phyloP scores from a whole-genome alignment of 2,329 filamentous ascomycete species.

The Neodidymelliopsis sp. region DNA sequence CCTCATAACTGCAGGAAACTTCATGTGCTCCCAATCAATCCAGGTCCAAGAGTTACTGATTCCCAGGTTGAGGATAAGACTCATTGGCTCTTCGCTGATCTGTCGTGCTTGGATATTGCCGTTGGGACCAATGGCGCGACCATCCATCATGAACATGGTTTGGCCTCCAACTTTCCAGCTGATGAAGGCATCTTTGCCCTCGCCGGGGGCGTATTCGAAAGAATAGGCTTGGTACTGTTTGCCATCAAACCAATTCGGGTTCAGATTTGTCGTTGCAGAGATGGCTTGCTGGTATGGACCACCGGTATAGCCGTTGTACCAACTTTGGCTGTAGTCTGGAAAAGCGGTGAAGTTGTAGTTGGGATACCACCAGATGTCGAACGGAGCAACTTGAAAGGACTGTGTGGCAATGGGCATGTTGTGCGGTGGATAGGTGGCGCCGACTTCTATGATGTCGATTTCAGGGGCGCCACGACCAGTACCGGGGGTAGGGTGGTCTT shows the following conservation, averaged over 20 bases:
- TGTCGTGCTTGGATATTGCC: conserved; percentile 60
- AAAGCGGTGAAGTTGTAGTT: conserved; percentile 62
- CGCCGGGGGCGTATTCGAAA: conserved; percentile 63
- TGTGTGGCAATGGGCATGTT: conserved; percentile 57
- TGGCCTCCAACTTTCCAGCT: conserved; percentile 62
- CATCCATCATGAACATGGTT: conserved; percentile 61
- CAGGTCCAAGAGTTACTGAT: conserved; percentile 59
- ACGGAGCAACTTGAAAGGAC: conserved; percentile 59
- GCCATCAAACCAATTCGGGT: conserved; percentile 64
- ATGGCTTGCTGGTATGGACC: conserved; percentile 65
- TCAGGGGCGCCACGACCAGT: conserved; percentile 58
- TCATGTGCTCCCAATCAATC: conserved; percentile 55
- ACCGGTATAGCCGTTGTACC: conserved; percentile 61
- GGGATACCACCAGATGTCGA: conserved; percentile 60
- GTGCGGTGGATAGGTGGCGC: conserved; percentile 51
- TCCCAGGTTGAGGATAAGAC: conserved; percentile 62
- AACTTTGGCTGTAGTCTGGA: conserved; percentile 57
- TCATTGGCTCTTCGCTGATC: conserved; percentile 62
- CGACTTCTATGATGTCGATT: conserved; percentile 59
- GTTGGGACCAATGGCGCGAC: conserved; percentile 60
- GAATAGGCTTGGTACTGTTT: conserved; percentile 63
- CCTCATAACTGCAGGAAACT: conserved; percentile 61
- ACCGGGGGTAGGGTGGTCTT: conserved; percentile 58
- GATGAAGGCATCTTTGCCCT: conserved; percentile 55
- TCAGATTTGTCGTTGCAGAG: conserved; percentile 62